Base-by-base conservation (phyloP, 352 stramenopile genomes). In the Phytophthora litchii region DNA sequence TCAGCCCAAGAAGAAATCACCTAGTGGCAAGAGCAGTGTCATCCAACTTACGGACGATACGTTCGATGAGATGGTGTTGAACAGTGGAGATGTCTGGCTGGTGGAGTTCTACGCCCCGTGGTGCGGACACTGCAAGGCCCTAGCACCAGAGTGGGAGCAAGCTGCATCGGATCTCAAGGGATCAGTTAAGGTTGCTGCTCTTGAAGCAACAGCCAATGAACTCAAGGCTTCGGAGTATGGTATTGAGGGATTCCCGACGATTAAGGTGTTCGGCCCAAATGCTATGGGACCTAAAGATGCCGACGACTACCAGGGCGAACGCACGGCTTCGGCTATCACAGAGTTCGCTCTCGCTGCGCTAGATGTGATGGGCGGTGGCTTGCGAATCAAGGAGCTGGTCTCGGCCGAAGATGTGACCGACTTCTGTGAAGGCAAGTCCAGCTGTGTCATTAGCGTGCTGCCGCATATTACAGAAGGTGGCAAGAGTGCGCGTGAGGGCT, bases 151-250 rank as follows among this genome's bases (percentile, higher is more conserved):
- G 58, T 98, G 94, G 80, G 88, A 97, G 45, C 86, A 97, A 61
- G 86, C 90, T 21, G 92, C 88, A 14, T 82, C 79, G 5, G 88
- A 97, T 44, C 71, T 97, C 13, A 92, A 91, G 54, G 88, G 92
- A 16, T 83, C 77, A 0, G 89, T 98, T 11, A 88, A 97, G 47
- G 73, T 99, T 23, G 95, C 76, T 51, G 95, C 97, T 38, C 74
- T 99, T 16, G 96, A 99, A 61, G 83, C 89, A 0, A 98, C 88
- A 0, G 91, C 88, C 32, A 96, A 98, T 62, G 89, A 99, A 66
- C 51, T 86, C 19, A 96, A 97, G 56, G 58, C 80, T 6, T 65
- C 75, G 6, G 87, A 95, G 66, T 95, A 98, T 52, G 80, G 86
- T 32, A 93, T 99, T 50, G 64, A 83, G 16, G 94, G 94, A 6